Base-by-base conservation (phyloP, 139 green algal species). In the Chlorella vulgaris region DNA sequence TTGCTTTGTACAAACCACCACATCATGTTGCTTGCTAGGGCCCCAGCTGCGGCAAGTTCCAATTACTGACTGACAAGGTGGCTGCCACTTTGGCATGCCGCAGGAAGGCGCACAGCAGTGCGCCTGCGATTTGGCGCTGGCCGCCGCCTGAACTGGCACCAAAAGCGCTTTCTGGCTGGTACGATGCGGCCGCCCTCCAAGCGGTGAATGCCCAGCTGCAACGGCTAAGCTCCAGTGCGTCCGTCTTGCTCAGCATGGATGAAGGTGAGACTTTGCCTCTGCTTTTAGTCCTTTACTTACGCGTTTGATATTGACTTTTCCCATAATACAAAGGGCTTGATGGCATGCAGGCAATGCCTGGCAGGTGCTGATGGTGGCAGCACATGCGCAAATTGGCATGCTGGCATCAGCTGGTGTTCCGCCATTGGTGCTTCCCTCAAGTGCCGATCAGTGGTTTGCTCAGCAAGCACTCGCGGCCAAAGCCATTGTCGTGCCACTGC, bases 91-190 rank as follows among this genome's bases (percentile, higher is more conserved):
- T 21, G 26, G 22, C 5, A 7, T 15, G n/a, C 43, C 70, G 66
- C 68, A 86, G 76, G 53, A 10, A 38, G 22, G 35, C 78, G 4
- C 28, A 42, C 3, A 21, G 19, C 26, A 85, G 76, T 31, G 33
- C 38, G 5, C 69, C 67, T 19, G 83, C 83, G 7, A 42, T 68
- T 1, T 87, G 83, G 83, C 78, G 38, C 8, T 87, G 78, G 78
- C 83, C 83, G 22, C 83, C 83, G 0, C 65, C 83, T 28, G 78
- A 87, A 39, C 39, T 85, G 81, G 53, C 51, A 3, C 53, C 58
- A 1, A 33, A 21, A 22, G 3, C 55, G 15, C 70, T 85, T 38
- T 39, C 10, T 13, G 18, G 26, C 39, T 85, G 81, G 81, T 42
- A 85, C 8, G 69, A 75, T 40, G 33, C n/a, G 19, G 43, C 7